These are phyloP conservation scores for Clonostachys chloroleuca DNA, from an alignment of 2,329 filamentous ascomycete species.

Conservation along the genomic window DNA sequence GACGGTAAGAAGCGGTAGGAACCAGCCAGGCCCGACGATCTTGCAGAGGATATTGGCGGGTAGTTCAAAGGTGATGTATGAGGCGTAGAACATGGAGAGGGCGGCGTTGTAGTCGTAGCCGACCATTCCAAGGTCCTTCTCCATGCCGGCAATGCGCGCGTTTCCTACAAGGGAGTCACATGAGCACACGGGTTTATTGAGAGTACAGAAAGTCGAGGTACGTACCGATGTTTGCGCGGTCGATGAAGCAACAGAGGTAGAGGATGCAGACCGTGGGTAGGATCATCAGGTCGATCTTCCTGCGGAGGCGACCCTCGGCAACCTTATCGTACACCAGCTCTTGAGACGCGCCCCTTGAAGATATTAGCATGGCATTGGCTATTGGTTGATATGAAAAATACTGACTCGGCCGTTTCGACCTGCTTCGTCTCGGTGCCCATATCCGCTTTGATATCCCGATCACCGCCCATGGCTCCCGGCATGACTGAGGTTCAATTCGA, in stretches of 20 bases:
- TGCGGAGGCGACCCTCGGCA: conserved; percentile 50
- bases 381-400: too few species aligned
- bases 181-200: background rate
- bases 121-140: conserved; percentile 55
- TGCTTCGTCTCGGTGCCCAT: background rate
- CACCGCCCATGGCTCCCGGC: too few species aligned
- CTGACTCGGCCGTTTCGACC: background rate
- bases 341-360: background rate
- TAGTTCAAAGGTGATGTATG: conserved; percentile 58
- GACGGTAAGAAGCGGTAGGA: conserved; percentile 59
- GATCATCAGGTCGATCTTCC: conserved; percentile 59
- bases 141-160: conserved; percentile 60
- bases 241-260: conserved; percentile 51
- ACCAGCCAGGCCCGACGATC: conserved; percentile 57
- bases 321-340: background rate
- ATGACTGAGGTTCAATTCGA: too few species aligned
- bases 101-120: conserved; percentile 65
- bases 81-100: conserved; percentile 64
- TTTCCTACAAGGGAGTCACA: conserved; percentile 38
- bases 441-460: background rate
- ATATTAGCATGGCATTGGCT: too few species aligned
- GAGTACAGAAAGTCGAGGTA: background rate
- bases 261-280: conserved; percentile 58
- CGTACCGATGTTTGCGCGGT: conserved; percentile 58
- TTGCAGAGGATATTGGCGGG: conserved; percentile 63